A percentile compares a stretch with the other conserved stretches of the same genome.
Conservation (phyloP, 331 rosid species). For the Prunus yedoensis region DNA sequence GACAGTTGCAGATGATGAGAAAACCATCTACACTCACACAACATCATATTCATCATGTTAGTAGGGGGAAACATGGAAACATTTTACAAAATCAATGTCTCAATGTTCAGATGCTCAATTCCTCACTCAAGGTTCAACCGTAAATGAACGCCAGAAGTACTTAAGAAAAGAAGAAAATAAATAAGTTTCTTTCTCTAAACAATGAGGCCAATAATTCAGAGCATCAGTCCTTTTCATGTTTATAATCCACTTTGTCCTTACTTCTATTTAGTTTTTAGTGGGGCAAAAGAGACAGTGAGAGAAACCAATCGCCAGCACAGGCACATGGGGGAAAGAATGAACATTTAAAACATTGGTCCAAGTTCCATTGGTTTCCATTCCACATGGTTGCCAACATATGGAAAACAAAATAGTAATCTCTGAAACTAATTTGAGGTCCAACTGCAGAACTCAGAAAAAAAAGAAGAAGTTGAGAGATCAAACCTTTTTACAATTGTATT, state of each 20-base stretch:
- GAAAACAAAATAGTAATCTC: background rate
- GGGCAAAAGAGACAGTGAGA: background rate
- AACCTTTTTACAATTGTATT: conserved; percentile 77
- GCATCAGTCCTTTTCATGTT: background rate
- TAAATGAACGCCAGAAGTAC: background rate
- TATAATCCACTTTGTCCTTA: background rate
- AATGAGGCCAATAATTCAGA: background rate
- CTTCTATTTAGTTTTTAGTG: background rate
- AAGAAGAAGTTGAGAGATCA: background rate
- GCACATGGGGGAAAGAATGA: background rate
- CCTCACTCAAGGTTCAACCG: background rate
- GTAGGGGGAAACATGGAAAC: background rate
- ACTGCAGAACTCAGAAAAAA: background rate
- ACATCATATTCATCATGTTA: conserved; percentile 3
- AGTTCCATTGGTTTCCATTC: background rate
- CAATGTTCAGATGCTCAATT: background rate
- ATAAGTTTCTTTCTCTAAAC: background rate
- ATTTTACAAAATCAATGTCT: background rate
- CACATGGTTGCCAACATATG: background rate
- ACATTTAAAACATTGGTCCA: background rate
- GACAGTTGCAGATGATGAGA: conserved; percentile 86
- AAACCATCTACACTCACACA: conserved; percentile 60
- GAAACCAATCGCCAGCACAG: background rate
- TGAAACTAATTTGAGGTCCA: background rate
- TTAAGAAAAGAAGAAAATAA: background rate